These are phyloP conservation scores for Amylocarpus encephaloides DNA, from an alignment of 2,329 filamentous ascomycete genomes.

Conservation along the genomic window DNA sequence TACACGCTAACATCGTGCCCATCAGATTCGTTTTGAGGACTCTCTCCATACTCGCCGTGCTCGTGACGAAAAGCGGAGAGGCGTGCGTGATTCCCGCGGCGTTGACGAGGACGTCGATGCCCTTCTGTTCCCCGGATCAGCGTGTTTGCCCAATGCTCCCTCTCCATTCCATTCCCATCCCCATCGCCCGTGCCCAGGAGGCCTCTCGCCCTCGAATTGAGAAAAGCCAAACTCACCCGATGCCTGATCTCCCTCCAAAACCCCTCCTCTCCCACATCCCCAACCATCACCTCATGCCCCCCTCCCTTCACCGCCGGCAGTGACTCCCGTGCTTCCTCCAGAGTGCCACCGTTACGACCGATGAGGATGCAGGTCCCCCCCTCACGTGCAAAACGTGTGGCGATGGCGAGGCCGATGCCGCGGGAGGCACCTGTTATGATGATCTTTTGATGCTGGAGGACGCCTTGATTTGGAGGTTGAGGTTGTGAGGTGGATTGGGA, in stretches of 20 bases:
- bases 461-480: background rate
- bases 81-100: slow-evolving; percentile 68
- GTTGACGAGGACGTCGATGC: slow-evolving; percentile 63
- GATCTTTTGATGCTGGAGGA: background rate
- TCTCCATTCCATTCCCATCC: background rate
- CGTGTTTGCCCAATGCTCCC: background rate
- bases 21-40: slow-evolving; percentile 66
- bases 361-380: slow-evolving; percentile 57
- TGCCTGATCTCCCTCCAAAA: slow-evolving; percentile 25
- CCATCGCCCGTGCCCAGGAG: too few relatives aligned
- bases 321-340: slow-evolving; percentile 55
- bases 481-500: too few relatives aligned
- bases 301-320: background rate
- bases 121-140: slow-evolving; percentile 7
- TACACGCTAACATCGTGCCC: slow-evolving; percentile 58
- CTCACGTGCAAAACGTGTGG: slow-evolving; percentile 55
- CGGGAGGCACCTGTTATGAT: slow-evolving; percentile 62
- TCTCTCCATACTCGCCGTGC: slow-evolving; percentile 43
- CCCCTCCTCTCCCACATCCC: slow-evolving; percentile 25
- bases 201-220: background rate
- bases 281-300: slow-evolving; percentile 21
- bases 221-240: slow-evolving; percentile 16
- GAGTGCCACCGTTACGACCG: slow-evolving; percentile 49
- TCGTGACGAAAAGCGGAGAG: slow-evolving; percentile 53
- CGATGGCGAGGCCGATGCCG: slow-evolving; percentile 64